These are phyloP conservation scores for Thermochaetoides thermophila DNA, from an alignment of 495 filamentous ascomycete genomes.

Conservation along the genomic window DNA sequence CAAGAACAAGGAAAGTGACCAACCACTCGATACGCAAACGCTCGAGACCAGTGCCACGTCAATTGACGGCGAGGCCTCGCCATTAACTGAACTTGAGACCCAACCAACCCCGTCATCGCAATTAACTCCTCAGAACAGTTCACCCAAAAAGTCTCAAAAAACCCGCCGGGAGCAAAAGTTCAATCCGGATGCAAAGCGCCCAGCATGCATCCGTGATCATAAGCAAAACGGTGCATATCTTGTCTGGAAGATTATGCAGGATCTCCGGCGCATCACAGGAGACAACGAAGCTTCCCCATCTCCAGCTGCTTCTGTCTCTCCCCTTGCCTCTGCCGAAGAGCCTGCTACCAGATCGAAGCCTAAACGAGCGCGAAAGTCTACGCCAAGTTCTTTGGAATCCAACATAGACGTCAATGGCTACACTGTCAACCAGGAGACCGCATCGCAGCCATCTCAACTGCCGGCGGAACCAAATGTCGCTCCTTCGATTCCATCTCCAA, in stretches of 20 bases:
- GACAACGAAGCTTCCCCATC: too few relatives aligned
- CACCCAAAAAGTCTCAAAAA: not conserved
- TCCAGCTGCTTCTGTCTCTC: not conserved
- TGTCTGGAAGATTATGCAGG: conserved; percentile 16
- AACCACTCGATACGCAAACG: conserved; percentile 1
- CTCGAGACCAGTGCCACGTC: not conserved
- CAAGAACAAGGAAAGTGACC: conserved; percentile 10
- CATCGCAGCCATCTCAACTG: not conserved
- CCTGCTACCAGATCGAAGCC: conserved; percentile 7
- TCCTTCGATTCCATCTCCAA: too few relatives aligned
- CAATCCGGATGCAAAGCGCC: conserved; percentile 20
- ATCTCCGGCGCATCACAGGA: conserved; percentile 14
- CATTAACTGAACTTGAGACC: not conserved
- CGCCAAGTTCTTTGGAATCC: conserved; percentile 9
- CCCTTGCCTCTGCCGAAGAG: conserved; percentile 2
- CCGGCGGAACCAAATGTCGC: too few relatives aligned
- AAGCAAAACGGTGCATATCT: conserved; percentile 23
- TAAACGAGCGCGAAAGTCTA: conserved; percentile 17
- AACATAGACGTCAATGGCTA: not conserved
- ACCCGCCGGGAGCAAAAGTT: conserved; percentile 8
- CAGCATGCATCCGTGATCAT: conserved; percentile 20
- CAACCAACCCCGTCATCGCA: conserved; percentile 4
- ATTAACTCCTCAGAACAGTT: conserved; percentile 1
- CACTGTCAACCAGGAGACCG: not conserved
- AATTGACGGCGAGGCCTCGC: not conserved